phyloP scores from a whole-genome alignment of 495 filamentous ascomycete genomes.

The Parmelia sp. region DNA sequence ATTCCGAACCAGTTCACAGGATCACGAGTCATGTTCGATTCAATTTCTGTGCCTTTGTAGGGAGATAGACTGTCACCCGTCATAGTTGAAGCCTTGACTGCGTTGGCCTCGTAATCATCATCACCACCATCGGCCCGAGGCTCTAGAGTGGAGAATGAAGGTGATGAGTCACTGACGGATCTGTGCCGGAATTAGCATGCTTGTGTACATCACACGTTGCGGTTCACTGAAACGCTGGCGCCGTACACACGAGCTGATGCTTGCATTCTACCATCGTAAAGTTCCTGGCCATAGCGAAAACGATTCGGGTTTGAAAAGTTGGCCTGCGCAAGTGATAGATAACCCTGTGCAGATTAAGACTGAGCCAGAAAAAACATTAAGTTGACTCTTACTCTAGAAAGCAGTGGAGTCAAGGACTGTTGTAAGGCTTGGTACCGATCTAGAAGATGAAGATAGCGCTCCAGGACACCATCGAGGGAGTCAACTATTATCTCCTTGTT shows the following conservation, averaged over 20 bases:
- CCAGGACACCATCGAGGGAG: slow-evolving; percentile 58
- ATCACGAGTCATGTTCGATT: slow-evolving; percentile 32
- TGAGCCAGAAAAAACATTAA: neutral
- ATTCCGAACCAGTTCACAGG: slow-evolving; percentile 68
- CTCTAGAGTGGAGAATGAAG: slow-evolving; percentile 3
- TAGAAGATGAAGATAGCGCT: slow-evolving; percentile 62
- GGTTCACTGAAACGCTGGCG: neutral
- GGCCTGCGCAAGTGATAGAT: slow-evolving; percentile 56
- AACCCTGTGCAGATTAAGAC: slow-evolving; percentile 34
- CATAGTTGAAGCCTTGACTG: neutral
- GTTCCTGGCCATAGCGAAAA: slow-evolving; percentile 57
- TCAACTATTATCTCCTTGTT: slow-evolving; percentile 24
- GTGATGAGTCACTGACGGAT: neutral
- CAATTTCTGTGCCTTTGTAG: slow-evolving; percentile 1
- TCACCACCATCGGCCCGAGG: neutral
- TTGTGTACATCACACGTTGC: neutral
- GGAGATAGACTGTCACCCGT: neutral
- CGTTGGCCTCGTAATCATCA: neutral
- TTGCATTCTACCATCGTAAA: slow-evolving; percentile 69
- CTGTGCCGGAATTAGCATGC: slow-evolving; percentile 7
- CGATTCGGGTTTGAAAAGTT: slow-evolving; percentile 63
- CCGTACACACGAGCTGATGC: slow-evolving; percentile 43
- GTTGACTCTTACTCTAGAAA: slow-evolving; percentile 53
- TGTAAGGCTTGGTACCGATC: slow-evolving; percentile 63
- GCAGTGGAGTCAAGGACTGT: slow-evolving; percentile 43